Percentiles rank a stretch among this genome's conserved stretches.
Conservation (phyloP, 1,139 yeast genomes). For the Hemisphaericaspora lyxosophila region DNA sequence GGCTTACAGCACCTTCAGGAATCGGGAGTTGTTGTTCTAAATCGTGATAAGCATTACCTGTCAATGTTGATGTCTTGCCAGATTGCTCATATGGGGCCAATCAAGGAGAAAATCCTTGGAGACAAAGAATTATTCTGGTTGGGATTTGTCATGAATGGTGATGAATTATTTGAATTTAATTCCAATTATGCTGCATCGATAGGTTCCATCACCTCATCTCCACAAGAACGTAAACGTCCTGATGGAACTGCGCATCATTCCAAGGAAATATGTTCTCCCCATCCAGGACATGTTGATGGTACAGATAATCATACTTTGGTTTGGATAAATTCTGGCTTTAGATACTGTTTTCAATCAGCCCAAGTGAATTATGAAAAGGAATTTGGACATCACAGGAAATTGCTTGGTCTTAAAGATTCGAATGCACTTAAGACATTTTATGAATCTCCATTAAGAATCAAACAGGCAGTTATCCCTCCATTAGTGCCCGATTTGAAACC, state of each 20-base stretch:
- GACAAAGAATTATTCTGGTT: slow-evolving; percentile 70
- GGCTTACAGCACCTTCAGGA: slow-evolving; percentile 49
- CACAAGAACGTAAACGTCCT: slow-evolving; percentile 24
- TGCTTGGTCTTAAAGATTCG: slow-evolving; percentile 18
- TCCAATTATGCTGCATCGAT: slow-evolving; percentile 50
- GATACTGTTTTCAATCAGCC: slow-evolving; percentile 26
- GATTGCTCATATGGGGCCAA: slow-evolving; percentile 39
- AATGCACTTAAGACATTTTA: slow-evolving; percentile 29
- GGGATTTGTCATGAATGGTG: slow-evolving; percentile 53
- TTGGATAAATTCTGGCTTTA: slow-evolving; percentile 38
- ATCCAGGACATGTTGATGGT: slow-evolving; percentile 39
- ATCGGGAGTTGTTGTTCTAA: slow-evolving; percentile 49
- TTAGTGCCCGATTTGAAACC: slow-evolving; percentile 10
- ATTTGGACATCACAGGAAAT: slow-evolving; percentile 20
- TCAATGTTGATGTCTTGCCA: slow-evolving; percentile 45
- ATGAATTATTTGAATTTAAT: slow-evolving; percentile 52
- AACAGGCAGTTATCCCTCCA: slow-evolving; percentile 36
- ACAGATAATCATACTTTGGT: slow-evolving; percentile 29
- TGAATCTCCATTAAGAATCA: slow-evolving; percentile 23
- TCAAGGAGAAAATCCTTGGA: slow-evolving; percentile 49
- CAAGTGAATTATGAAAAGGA: slow-evolving; percentile 24
- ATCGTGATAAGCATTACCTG: slow-evolving; percentile 41
- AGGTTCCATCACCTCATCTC: slow-evolving; percentile 43
- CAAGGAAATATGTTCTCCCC: slow-evolving; percentile 36
- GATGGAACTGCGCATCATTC: slow-evolving; percentile 23